Conservation (phyloP, 352 stramenopile species). For the Globisporangium barbulae region DNA sequence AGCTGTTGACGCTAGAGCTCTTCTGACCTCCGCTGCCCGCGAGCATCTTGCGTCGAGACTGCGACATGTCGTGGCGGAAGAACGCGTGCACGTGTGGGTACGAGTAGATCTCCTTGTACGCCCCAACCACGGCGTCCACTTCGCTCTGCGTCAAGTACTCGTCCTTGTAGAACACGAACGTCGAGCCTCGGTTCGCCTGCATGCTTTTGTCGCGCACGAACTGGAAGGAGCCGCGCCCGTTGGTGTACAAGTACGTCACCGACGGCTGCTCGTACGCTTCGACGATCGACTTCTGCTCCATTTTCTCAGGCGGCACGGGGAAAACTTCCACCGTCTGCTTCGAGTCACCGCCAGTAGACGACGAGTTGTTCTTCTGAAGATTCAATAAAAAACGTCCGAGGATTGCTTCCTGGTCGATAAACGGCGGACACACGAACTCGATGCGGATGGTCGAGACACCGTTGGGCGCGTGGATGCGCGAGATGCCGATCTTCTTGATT, state of each 20-base stretch:
- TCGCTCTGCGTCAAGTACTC: slow-evolving; percentile 67
- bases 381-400: slow-evolving; percentile 62
- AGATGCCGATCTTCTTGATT: slow-evolving; percentile 83
- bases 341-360: not conserved
- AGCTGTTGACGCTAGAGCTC: not conserved
- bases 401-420: slow-evolving; percentile 72
- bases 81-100: slow-evolving; percentile 75
- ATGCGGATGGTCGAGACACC: slow-evolving; percentile 83
- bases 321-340: slow-evolving; percentile 60
- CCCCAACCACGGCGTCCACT: slow-evolving; percentile 70
- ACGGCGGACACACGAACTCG: slow-evolving; percentile 74
- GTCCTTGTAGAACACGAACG: slow-evolving; percentile 88
- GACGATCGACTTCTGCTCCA: slow-evolving; percentile 50
- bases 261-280: slow-evolving; percentile 69
- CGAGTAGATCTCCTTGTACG: slow-evolving; percentile 86
- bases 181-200: slow-evolving; percentile 31
- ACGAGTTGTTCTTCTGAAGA: slow-evolving; percentile 33
- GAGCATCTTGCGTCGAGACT: slow-evolving; percentile 55
- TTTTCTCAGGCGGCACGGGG: slow-evolving; percentile 28
- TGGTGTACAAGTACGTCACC: slow-evolving; percentile 69
- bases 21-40: slow-evolving; percentile 20
- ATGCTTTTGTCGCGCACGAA: slow-evolving; percentile 57
- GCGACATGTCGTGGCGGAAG: slow-evolving; percentile 62
- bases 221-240: slow-evolving; percentile 79
- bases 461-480: slow-evolving; percentile 73